Percentiles rank a stretch among this genome's conserved stretches.
Evolutionary conservation across 352 stramenopile genomes (phyloP).

Genomic region (Phytopythium kandeliae): DNA sequence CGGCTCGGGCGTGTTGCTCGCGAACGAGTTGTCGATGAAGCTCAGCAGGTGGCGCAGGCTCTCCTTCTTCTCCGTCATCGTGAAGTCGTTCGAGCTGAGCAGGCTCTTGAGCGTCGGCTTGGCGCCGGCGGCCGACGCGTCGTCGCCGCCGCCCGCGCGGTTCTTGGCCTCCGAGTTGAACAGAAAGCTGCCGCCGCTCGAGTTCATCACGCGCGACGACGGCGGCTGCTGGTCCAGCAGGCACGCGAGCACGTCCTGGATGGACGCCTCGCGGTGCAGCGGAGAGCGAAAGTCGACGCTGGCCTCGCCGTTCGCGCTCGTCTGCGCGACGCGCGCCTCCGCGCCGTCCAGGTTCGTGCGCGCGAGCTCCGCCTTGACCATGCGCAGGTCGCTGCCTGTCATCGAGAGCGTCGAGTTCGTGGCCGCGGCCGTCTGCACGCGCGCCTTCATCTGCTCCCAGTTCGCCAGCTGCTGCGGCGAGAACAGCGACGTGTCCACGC

Average conservation of each 20-base stretch:
- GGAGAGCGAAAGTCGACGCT: conserved; percentile 41
- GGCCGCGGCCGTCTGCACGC: conserved; percentile 45
- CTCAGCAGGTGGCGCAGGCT: conserved; percentile 73
- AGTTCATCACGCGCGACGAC: conserved; percentile 37
- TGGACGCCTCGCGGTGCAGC: conserved; percentile 65
- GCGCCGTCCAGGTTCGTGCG: conserved; percentile 13
- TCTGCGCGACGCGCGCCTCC: conserved; percentile 3
- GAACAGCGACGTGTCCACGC: conserved; percentile 79
- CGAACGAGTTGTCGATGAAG: conserved; percentile 83
- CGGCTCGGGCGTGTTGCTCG: conserved; percentile 61
- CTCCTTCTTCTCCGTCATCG: conserved; percentile 85
- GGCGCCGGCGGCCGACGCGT: conserved; percentile 7
- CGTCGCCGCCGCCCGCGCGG: conserved; percentile 17
- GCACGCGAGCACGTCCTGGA: conserved; percentile 73
- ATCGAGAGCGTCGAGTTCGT: conserved; percentile 28
- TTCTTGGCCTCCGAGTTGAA: conserved; percentile 52
- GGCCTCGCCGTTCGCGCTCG: conserved; percentile 2
- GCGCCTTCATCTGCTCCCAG: conserved; percentile 76
- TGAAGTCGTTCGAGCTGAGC: conserved; percentile 78
- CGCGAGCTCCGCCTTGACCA: conserved; percentile 36
- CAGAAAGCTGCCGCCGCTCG: conserved; percentile 45
- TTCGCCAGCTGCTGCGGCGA: conserved; percentile 63
- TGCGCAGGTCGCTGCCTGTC: conserved; percentile 24
- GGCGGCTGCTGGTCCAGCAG: conserved; percentile 66
- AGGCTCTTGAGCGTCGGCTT: conserved; percentile 75